A percentile compares a stretch with the other conserved stretches of the same genome.
These are phyloP conservation scores for Scedosporium aurantiacum DNA, from an alignment of 2,329 filamentous ascomycete genomes.

Conservation along the genomic window DNA sequence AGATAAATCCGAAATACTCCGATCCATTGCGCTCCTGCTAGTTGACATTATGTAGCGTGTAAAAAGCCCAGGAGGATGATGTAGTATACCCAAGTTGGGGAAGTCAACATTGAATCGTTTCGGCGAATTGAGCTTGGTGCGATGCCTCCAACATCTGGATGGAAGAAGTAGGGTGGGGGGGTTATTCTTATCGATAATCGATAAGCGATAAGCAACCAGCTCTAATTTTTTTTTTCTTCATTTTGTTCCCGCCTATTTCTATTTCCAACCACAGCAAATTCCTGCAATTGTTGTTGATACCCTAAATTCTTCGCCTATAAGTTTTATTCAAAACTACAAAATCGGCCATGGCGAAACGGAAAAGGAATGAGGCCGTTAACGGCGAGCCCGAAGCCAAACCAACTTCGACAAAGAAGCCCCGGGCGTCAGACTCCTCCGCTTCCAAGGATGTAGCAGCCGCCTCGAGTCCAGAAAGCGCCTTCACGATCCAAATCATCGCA, in stretches of 20 bases:
- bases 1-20: no score
- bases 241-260: neutral
- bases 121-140: constrained; percentile 1
- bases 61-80: neutral
- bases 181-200: constrained; percentile 12
- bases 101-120: no score
- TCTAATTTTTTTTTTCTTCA: constrained; percentile 2
- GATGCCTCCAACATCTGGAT: neutral
- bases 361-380: constrained; percentile 27
- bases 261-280: neutral
- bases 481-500: constrained; percentile 77
- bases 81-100: neutral
- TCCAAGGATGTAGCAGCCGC: neutral
- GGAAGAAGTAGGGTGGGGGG: no score
- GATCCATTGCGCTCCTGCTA: no score
- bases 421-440: constrained; percentile 10
- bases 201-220: constrained; percentile 10
- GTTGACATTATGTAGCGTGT: no score
- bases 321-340: neutral
- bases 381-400: constrained; percentile 16
- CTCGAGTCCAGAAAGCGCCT: constrained; percentile 13
- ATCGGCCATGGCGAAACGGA: constrained; percentile 35
- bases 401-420: constrained; percentile 21
- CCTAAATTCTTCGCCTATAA: constrained; percentile 4
- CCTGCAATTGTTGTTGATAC: neutral